A percentile compares a stretch with the other conserved stretches of the same genome.
Evolutionary conservation across 2,329 filamentous ascomycete genomes (phyloP).

Genomic region (Byssochlamys sp.): DNA sequence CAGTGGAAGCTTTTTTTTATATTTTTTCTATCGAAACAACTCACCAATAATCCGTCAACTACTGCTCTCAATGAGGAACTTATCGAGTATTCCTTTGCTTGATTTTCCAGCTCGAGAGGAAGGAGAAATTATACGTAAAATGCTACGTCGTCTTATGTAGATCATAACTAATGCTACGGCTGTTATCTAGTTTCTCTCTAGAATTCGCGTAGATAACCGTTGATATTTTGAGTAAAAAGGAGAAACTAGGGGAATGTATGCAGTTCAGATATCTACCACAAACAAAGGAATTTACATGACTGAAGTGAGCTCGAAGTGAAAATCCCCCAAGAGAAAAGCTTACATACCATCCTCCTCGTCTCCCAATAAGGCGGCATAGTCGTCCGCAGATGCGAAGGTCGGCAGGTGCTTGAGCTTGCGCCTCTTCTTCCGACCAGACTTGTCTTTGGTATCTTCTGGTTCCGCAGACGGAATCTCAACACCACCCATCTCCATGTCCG

Average conservation of each 20-base stretch:
- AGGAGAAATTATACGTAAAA: no score
- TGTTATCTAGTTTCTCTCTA: background rate
- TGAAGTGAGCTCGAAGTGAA: conserved; percentile 1
- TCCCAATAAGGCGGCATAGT: conserved; percentile 78
- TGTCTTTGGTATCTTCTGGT: conserved; percentile 32
- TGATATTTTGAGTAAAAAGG: background rate
- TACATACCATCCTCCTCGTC: conserved; percentile 52
- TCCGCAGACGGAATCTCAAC: conserved; percentile 27
- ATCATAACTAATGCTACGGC: background rate
- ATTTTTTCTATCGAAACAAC: no score
- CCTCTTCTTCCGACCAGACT: conserved; percentile 51
- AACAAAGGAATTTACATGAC: conserved; percentile 1
- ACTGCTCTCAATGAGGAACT: no score
- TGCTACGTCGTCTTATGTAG: no score
- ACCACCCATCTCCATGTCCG: conserved; percentile 38
- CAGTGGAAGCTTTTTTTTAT: no score
- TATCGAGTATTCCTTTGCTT: no score
- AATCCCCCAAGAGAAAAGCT: background rate
- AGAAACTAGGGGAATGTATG: background rate
- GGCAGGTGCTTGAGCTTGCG: conserved; percentile 82
- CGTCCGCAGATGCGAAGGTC: conserved; percentile 84
- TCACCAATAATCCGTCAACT: no score
- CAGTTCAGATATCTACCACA: background rate
- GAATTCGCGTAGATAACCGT: background rate
- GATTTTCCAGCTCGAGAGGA: no score